Base-by-base conservation (phyloP, 306 rosid species). In the Canavalia gladiata region DNA sequence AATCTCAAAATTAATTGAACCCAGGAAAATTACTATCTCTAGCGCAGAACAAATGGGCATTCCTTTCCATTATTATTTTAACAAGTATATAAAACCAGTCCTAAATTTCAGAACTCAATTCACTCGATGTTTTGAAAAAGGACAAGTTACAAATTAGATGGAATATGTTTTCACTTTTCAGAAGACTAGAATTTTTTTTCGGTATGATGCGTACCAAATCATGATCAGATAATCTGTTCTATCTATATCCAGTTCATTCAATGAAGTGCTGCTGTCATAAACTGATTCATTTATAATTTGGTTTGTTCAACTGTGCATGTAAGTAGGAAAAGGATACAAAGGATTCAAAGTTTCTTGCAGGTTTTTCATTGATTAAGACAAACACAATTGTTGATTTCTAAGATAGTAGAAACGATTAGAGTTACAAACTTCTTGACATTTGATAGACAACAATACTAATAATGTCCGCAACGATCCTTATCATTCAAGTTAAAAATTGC, bases 281-380 rank as follows among this genome's bases (percentile, higher is more conserved):
- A 49, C 76, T 33, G 46, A 45, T 69, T 42, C 45, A 68, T 9
- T 6, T 59, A 9, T 54, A 25, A 75, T 28, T 28, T 10, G 52
- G 78, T n/a, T 9, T 57, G 76, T 39, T 74, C 49, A 67, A 54
- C 54, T 43, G 45, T 34, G 55, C 63, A 18, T 18, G 25, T 18
- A 50, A 39, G 49, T 35, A 42, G 28, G 67, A 52, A 18, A 18
- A 18, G 25, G 25, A 18, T 18, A 18, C 25, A 51, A 64, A 70
- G 28, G 31, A 80, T n/a, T 46, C 33, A 60, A 60, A 3, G 28
- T 43, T 33, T 43, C 28, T 31, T 73, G 11, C 76, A 8, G 9
- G 34, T 30, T 67, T 18, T 12, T 5, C 54, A 55, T n/a, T 4
- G 2, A 12, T 43, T 8, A 11, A 49, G 81, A 18, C 4, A 28